phyloP scores from a whole-genome alignment of 768 basidiomycete genomes.

The Imleria badia region DNA sequence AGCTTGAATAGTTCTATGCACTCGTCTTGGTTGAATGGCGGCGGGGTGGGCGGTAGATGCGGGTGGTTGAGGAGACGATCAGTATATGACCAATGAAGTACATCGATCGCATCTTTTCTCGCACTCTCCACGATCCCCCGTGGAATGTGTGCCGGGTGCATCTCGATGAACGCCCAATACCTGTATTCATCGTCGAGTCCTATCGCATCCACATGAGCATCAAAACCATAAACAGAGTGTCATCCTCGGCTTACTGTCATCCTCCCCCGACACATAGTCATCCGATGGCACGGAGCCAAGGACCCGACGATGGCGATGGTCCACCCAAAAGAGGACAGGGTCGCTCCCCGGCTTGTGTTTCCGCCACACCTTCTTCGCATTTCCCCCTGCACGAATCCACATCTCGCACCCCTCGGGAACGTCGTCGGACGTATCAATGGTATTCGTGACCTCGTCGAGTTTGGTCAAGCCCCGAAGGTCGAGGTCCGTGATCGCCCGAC shows the following conservation, averaged over 20 bases:
- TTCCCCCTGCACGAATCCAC: conserved; percentile 54
- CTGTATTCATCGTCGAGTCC: conserved; percentile 75
- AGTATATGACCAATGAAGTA: conserved; percentile 79
- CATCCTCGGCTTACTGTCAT: conserved; percentile 39
- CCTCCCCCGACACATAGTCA: conserved; percentile 28
- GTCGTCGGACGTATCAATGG: conserved; percentile 28
- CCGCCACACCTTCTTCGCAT: conserved; percentile 29
- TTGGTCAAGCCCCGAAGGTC: conserved; percentile 55
- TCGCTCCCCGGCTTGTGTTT: conserved; percentile 31
- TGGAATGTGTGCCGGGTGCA: conserved; percentile 69
- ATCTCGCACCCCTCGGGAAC: conserved; percentile 52
- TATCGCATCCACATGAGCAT: conserved; percentile 26
- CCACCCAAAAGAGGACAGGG: conserved; percentile 58
- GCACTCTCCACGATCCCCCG: conserved; percentile 52
- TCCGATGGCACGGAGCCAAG: conserved; percentile 44
- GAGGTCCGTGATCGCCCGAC: conserved; percentile 67
- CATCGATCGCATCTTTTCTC: conserved; percentile 68
- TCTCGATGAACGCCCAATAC: conserved; percentile 81
- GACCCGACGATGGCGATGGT: conserved; percentile 59
- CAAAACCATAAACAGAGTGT: not conserved
- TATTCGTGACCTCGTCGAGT: conserved; percentile 43
- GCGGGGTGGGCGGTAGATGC: conserved; percentile 41
- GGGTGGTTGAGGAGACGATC: conserved; percentile 70
- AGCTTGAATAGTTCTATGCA: conserved; percentile 71
- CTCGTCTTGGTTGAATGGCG: conserved; percentile 75